Evolutionary conservation across 768 basidiomycete species (phyloP), one percentile per base, ranked within the genome.

Genomic region (Suillus hirtellus): DNA sequence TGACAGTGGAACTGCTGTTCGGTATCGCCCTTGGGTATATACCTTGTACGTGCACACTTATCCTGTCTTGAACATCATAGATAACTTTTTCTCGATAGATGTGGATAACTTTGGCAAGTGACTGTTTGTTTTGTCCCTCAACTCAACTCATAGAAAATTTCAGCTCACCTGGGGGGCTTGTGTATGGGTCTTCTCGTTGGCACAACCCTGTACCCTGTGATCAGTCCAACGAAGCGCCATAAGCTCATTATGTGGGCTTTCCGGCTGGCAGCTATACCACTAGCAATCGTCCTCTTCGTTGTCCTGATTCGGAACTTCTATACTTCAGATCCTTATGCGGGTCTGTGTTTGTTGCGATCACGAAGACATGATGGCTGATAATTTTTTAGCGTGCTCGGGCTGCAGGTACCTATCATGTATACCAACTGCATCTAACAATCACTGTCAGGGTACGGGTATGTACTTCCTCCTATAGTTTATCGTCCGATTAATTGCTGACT

Each of bases 391-490:
- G 35, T 95, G 93, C 73, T 81, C 87, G 60, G 90, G 95, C 67
- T 97, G 95, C 73, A 86, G 93, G 58, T 97, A 93, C 74, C 77
- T 97, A 5, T 95, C 93, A 2, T 97, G 96, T 69, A 86, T 96
- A 73, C 96, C 95, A 1, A 90, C 89, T 8, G 74, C 80, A 40
- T 76, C 83, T 1, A 93, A 92, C 65, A 85, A 89, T 69, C 76
- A 88, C 63, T 93, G 91, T 69, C 71, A 80, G 73, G 82, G 81
- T 76, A 83, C 73, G 35, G 80, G 75, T 77, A 69, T 55, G 56
- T 60, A 7, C 12, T 15, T 14, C 27, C 17, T 27, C 11, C 11
- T 27, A 21, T 31, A 27, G 42, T 27, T 24, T 42, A 40, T 12
- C 12, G 3, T 47, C 2, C 11, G 27, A 21, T 12, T 17, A 19